phyloP scores from a whole-genome alignment of 1,284 basidiomycete species.

The Irpex sp. region DNA sequence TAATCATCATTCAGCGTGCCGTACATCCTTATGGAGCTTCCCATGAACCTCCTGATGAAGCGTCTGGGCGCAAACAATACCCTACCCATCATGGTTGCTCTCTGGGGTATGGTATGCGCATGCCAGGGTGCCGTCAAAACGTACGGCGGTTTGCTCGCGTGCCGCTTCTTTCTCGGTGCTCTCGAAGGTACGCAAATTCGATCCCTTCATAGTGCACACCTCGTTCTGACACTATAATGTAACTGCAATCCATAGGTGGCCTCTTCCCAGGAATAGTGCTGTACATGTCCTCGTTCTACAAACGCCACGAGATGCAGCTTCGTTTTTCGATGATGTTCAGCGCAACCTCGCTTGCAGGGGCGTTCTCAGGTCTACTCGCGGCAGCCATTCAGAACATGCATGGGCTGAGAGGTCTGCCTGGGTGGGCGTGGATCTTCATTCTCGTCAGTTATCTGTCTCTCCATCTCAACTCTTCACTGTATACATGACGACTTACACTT shows the following conservation, averaged over 20 bases:
- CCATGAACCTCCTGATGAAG: background rate
- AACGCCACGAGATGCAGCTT: slow-evolving; percentile 23
- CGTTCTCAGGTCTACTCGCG: slow-evolving; percentile 61
- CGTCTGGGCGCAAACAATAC: slow-evolving; percentile 11
- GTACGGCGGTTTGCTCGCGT: slow-evolving; percentile 22
- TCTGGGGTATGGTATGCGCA: slow-evolving; percentile 21
- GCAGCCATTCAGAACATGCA: slow-evolving; percentile 60
- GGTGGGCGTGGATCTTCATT: slow-evolving; percentile 65
- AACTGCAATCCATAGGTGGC: background rate
- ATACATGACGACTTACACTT: background rate
- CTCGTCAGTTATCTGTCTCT: slow-evolving; percentile 20
- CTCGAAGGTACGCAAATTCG: slow-evolving; percentile 17
- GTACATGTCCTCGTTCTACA: slow-evolving; percentile 23
- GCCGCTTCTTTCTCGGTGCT: slow-evolving; percentile 26
- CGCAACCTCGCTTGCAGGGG: slow-evolving; percentile 55
- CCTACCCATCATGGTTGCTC: slow-evolving; percentile 14
- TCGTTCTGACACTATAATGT: background rate
- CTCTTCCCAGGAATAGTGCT: slow-evolving; percentile 22
- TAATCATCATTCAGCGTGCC: background rate
- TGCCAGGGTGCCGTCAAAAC: slow-evolving; percentile 20
- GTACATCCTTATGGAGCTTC: background rate
- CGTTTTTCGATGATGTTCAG: slow-evolving; percentile 51
- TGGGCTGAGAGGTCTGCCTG: slow-evolving; percentile 54
- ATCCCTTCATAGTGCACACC: background rate
- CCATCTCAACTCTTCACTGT: no score